Evolutionary conservation across 495 filamentous ascomycete species (phyloP).

Genomic region (Acidiella bohemica): DNA sequence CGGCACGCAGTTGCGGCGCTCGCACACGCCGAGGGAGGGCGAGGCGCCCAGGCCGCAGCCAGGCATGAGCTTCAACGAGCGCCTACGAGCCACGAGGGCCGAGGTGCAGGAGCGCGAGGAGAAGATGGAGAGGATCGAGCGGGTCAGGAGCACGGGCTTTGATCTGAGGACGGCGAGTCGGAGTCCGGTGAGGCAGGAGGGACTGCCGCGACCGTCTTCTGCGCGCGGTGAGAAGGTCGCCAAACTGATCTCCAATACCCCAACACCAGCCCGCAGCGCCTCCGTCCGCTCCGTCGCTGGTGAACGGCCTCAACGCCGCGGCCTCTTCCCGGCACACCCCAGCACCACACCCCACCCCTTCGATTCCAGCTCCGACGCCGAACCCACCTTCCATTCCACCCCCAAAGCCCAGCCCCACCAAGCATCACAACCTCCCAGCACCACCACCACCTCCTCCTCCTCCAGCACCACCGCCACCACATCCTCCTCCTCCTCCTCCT

Average conservation of each 20-base stretch:
- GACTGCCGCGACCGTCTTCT: neutral
- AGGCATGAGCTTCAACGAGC: slow-evolving; percentile 85
- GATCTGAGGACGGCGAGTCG: neutral
- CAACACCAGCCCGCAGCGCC: neutral
- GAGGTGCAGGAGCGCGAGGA: slow-evolving; percentile 44
- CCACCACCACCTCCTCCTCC: neutral
- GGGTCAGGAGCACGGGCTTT: slow-evolving; percentile 46
- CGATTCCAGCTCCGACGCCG: neutral
- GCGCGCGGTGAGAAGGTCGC: neutral
- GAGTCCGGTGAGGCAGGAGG: neutral
- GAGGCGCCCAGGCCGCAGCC: slow-evolving; percentile 23
- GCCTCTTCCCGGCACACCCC: neutral
- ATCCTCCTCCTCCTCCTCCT: neutral
- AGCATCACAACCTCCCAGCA: neutral
- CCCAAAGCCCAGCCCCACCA: neutral
- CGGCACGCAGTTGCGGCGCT: slow-evolving; percentile 8
- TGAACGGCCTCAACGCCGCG: neutral
- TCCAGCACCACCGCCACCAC: neutral
- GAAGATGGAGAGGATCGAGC: slow-evolving; percentile 39
- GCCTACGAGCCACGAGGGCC: slow-evolving; percentile 53
- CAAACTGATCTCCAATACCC: neutral
- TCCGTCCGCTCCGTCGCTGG: neutral
- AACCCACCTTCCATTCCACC: neutral
- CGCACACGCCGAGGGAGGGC: neutral
- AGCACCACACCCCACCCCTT: neutral